These are phyloP conservation scores for Sinapis alba DNA, from an alignment of 441 rosid species.

Conservation along the genomic window DNA sequence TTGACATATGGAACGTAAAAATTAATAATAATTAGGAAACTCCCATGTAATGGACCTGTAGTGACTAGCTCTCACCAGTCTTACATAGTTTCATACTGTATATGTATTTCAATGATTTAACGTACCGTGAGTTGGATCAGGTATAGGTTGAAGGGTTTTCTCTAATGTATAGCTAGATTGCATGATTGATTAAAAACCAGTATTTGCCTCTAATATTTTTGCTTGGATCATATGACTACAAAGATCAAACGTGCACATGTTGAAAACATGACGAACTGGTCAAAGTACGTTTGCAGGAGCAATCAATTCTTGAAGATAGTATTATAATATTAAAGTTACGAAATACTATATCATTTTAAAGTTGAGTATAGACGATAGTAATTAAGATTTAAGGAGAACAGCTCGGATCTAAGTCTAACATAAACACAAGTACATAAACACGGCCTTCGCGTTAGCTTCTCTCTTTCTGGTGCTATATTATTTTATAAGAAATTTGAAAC, in stretches of 20 bases:
- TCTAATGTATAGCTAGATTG: neutral
- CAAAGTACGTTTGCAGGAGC: neutral
- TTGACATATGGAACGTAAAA: constrained; percentile 19
- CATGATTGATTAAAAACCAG: neutral
- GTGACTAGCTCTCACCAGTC: neutral
- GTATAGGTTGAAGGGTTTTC: neutral
- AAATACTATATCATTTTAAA: neutral
- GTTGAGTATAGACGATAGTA: neutral
- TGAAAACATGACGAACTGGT: constrained; percentile 12
- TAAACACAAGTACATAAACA: neutral
- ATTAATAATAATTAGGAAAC: neutral
- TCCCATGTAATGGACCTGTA: neutral
- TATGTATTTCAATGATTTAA: neutral
- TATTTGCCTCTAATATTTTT: neutral
- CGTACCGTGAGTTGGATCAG: neutral
- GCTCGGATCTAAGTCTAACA: constrained; percentile 18
- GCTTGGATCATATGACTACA: constrained; percentile 11
- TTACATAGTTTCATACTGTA: neutral
- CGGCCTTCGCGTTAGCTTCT: constrained; percentile 31
- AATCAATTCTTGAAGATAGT: neutral
- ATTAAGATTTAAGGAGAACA: neutral
- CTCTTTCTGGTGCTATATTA: neutral
- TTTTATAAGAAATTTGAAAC: neutral
- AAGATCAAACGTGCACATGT: neutral
- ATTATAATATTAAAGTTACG: neutral